Conservation (phyloP, 1,139 yeast genomes). For the Candida freyschussii region DNA sequence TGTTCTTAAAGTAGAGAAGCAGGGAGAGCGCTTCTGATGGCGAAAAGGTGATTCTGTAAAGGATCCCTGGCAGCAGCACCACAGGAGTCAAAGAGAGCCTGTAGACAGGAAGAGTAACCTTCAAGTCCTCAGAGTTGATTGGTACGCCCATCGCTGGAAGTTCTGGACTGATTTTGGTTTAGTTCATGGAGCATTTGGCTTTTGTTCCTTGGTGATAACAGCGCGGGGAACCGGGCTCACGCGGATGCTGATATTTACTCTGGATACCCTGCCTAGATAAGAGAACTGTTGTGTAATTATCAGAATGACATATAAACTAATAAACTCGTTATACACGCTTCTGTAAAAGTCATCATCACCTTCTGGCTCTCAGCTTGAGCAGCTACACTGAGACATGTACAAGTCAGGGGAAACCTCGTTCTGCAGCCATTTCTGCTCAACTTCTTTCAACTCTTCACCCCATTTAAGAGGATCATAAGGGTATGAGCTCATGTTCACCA, state of each 20-base stretch:
- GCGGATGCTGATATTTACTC: no score
- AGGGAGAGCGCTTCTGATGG: slow-evolving; percentile 46
- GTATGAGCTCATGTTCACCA: slow-evolving; percentile 56
- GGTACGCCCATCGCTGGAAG: no score
- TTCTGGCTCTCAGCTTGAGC: slow-evolving; percentile 62
- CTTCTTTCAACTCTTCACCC: slow-evolving; percentile 58
- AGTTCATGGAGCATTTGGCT: no score
- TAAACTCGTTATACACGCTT: no score
- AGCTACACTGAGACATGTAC: slow-evolving; percentile 61
- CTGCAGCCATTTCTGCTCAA: slow-evolving; percentile 52
- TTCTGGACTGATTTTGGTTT: no score
- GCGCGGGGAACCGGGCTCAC: no score
- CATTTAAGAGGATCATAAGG: slow-evolving; percentile 58
- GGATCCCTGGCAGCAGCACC: slow-evolving; percentile 56
- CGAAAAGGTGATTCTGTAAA: slow-evolving; percentile 51
- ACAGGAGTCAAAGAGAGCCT: slow-evolving; percentile 25
- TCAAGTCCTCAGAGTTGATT: slow-evolving; percentile 1
- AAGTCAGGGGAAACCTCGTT: slow-evolving; percentile 40
- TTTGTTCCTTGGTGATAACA: no score
- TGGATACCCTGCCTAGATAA: no score
- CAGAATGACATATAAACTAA: no score
- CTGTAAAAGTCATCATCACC: no score
- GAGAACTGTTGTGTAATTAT: no score
- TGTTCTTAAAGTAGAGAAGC: slow-evolving; percentile 29
- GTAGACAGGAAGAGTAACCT: slow-evolving; percentile 17